Evolutionary conservation across 352 stramenopile species (phyloP).

Genomic region (Pythium aristosporum): DNA sequence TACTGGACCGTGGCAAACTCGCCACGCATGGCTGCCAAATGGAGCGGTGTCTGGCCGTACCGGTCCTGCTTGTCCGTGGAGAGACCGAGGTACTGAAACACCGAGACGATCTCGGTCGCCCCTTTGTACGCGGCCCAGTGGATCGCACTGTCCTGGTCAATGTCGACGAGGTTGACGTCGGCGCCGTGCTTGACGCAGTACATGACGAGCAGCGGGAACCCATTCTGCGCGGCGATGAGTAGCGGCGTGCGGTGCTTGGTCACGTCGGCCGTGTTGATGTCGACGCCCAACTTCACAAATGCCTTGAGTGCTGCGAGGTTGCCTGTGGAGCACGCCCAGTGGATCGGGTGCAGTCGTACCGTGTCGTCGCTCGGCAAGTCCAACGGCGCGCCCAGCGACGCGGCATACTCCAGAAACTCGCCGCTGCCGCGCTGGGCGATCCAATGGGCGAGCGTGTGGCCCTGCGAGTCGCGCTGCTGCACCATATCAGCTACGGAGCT

Average conservation of each 20-base stretch:
- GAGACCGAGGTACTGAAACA: slow-evolving; percentile 81
- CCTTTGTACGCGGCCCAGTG: slow-evolving; percentile 89
- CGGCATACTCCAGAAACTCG: slow-evolving; percentile 60
- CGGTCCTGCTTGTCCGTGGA: slow-evolving; percentile 58
- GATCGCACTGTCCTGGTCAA: slow-evolving; percentile 72
- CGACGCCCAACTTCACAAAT: slow-evolving; percentile 63
- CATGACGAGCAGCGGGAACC: slow-evolving; percentile 70
- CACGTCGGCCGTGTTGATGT: slow-evolving; percentile 72
- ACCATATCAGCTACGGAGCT: slow-evolving; percentile 17
- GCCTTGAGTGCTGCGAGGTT: slow-evolving; percentile 64
- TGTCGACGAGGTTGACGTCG: slow-evolving; percentile 64
- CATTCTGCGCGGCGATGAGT: slow-evolving; percentile 76
- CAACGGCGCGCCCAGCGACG: slow-evolving; percentile 45
- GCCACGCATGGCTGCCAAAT: slow-evolving; percentile 78
- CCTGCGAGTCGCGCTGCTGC: slow-evolving; percentile 46
- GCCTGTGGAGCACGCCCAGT: slow-evolving; percentile 78
- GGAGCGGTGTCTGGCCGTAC: slow-evolving; percentile 81
- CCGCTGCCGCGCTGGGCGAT: slow-evolving; percentile 51
- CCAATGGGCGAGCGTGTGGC: slow-evolving; percentile 77
- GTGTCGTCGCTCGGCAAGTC: slow-evolving; percentile 59
- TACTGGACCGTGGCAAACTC: slow-evolving; percentile 73
- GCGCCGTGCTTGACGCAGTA: slow-evolving; percentile 74
- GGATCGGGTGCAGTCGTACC: slow-evolving; percentile 71
- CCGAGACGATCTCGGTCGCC: slow-evolving; percentile 73
- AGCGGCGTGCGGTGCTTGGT: slow-evolving; percentile 74